Evolutionary conservation across 345 rosid genomes (phyloP).

Genomic region (Brassica rapa): DNA sequence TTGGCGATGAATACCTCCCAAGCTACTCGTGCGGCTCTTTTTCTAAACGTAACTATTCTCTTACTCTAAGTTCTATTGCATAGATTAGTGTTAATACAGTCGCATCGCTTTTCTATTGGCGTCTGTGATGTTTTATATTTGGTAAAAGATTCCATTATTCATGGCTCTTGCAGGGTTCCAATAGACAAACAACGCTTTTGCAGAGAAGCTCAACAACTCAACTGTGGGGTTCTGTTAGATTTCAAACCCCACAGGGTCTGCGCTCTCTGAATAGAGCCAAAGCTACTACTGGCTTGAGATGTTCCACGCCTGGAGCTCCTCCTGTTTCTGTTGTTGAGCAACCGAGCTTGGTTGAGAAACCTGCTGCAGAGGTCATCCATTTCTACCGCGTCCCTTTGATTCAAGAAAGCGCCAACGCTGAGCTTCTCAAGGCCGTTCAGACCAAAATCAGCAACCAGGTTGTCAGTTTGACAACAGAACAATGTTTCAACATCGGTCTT

Average conservation of each 20-base stretch:
- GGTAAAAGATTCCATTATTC: conserved; percentile 5
- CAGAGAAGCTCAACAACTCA: conserved; percentile 41
- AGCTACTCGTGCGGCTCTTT: conserved; percentile 39
- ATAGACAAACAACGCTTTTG: conserved; percentile 57
- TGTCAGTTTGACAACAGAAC: conserved; percentile 76
- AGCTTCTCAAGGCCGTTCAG: conserved; percentile 65
- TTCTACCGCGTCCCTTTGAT: conserved; percentile 76
- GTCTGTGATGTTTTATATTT: background rate
- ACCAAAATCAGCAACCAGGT: conserved; percentile 67
- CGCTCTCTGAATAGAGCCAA: conserved; percentile 31
- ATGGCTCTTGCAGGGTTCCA: conserved; percentile 51
- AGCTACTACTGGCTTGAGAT: conserved; percentile 49
- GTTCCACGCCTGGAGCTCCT: conserved; percentile 32
- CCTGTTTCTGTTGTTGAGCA: conserved; percentile 50
- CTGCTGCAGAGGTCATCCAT: conserved; percentile 63
- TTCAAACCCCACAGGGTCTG: conserved; percentile 16
- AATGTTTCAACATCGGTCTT: conserved; percentile 82
- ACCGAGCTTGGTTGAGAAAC: conserved; percentile 51
- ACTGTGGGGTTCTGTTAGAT: conserved; percentile 49
- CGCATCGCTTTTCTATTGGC: background rate
- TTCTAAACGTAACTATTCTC: conserved; percentile 33
- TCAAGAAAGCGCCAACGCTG: conserved; percentile 69
- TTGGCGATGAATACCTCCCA: conserved; percentile 30
- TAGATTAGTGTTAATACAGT: background rate
- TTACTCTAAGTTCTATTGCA: background rate